A percentile compares a stretch with the other conserved stretches of the same genome.
Evolutionary conservation across 768 basidiomycete genomes (phyloP).

Genomic region (Chalciporus chontae): DNA sequence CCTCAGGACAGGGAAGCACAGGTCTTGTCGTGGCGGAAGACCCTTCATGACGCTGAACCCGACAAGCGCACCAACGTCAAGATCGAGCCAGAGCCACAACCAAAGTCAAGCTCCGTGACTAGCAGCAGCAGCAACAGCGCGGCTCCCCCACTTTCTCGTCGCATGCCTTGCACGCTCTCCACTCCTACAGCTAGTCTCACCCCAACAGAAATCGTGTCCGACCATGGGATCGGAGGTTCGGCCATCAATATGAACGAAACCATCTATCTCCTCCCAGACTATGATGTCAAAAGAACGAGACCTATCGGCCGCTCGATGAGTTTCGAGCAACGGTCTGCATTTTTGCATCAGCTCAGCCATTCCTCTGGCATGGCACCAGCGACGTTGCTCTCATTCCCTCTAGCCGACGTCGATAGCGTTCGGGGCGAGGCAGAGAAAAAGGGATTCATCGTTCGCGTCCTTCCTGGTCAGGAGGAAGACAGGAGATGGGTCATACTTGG

Average conservation of each 20-base stretch:
- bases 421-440: conserved; percentile 38
- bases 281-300: conserved; percentile 12
- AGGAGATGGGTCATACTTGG: conserved; percentile 54
- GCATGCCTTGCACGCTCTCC: conserved; percentile 56
- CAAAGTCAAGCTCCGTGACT: neutral
- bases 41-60: conserved; percentile 29
- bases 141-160: conserved; percentile 24
- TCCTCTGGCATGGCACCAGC: conserved; percentile 38
- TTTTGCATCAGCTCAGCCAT: conserved; percentile 43
- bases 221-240: conserved; percentile 29
- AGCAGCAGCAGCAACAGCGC: neutral
- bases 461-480: conserved; percentile 25
- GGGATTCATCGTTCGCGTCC: conserved; percentile 42
- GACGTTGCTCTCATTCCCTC: conserved; percentile 46
- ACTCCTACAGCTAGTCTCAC: conserved; percentile 42
- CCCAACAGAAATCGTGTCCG: conserved; percentile 29
- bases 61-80: conserved; percentile 13
- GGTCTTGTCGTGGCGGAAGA: conserved; percentile 27
- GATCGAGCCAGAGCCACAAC: neutral
- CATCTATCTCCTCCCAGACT: conserved; percentile 19
- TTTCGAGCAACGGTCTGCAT: conserved; percentile 46
- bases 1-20: conserved; percentile 29
- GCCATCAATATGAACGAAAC: conserved; percentile 25
- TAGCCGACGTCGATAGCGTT: conserved; percentile 41
- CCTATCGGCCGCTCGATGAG: conserved; percentile 50